Conservation (phyloP, 495 filamentous ascomycete genomes). For the Gamarada debralockiae region DNA sequence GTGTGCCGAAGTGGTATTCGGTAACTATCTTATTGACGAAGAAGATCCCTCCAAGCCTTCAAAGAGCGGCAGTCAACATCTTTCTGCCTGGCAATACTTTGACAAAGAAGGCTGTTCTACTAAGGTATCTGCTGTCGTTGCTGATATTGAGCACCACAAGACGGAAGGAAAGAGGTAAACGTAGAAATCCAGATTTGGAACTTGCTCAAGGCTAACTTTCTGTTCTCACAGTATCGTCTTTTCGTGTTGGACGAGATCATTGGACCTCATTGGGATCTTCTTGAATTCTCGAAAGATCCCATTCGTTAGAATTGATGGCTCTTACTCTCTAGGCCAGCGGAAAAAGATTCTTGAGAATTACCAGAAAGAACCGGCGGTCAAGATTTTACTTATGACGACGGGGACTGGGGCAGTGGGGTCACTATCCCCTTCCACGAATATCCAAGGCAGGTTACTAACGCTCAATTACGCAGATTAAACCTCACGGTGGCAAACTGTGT, state of each 20-base stretch:
- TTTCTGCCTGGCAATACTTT: slow-evolving; percentile 3
- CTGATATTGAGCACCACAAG: slow-evolving; percentile 28
- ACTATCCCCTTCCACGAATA: slow-evolving; percentile 4
- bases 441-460: slow-evolving; percentile 1
- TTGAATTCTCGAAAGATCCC: slow-evolving; percentile 23
- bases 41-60: background rate
- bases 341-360: slow-evolving; percentile 32
- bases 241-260: slow-evolving; percentile 45
- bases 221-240: slow-evolving; percentile 42
- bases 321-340: slow-evolving; percentile 23
- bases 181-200: background rate
- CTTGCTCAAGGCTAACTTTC: background rate
- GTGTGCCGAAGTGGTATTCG: slow-evolving; percentile 6
- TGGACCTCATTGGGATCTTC: slow-evolving; percentile 34
- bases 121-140: slow-evolving; percentile 33
- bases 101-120: slow-evolving; percentile 24
- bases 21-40: background rate
- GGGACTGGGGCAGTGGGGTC: slow-evolving; percentile 50
- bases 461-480: slow-evolving; percentile 34
- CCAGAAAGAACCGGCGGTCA: slow-evolving; percentile 19
- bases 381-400: slow-evolving; percentile 48
- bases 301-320: slow-evolving; percentile 38
- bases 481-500: slow-evolving; percentile 43
- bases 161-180: slow-evolving; percentile 29
- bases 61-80: background rate